phyloP scores from a whole-genome alignment of 352 stramenopile genomes.

The Phytopythium oedochilum region DNA sequence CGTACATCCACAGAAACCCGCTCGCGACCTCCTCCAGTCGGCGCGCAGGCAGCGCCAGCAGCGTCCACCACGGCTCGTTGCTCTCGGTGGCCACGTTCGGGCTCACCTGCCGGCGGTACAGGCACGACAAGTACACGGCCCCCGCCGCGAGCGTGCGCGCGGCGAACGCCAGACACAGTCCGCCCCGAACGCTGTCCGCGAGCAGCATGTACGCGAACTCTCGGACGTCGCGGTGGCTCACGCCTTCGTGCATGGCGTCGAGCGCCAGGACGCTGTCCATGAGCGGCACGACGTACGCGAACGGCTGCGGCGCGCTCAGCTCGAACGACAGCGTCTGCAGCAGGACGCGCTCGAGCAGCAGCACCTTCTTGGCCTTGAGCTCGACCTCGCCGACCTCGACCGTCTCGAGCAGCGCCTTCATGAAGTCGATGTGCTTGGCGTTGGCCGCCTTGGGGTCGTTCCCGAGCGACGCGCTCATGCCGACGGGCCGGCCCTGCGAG shows the following conservation, averaged over 20 bases:
- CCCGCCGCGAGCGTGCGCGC: conserved; percentile 44
- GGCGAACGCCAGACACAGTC: conserved; percentile 48
- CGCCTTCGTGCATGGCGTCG: conserved; percentile 48
- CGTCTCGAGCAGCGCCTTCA: conserved; percentile 51
- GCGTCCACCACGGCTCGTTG: conserved; percentile 68
- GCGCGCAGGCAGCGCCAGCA: conserved; percentile 37
- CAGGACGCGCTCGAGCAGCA: conserved; percentile 67
- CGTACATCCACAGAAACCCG: conserved; percentile 62
- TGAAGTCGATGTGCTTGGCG: conserved; percentile 58
- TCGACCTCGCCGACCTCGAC: conserved; percentile 70
- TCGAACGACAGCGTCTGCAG: conserved; percentile 76
- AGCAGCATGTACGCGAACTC: conserved; percentile 50
- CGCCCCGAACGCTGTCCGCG: conserved; percentile 53
- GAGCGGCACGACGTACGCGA: conserved; percentile 44
- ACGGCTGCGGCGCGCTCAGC: conserved; percentile 59
- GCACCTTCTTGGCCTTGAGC: conserved; percentile 47
- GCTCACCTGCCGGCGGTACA: conserved; percentile 49
- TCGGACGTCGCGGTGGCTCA: conserved; percentile 42
- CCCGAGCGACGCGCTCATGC: conserved; percentile 42
- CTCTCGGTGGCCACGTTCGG: conserved; percentile 56
- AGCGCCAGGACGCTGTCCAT: conserved; percentile 57
- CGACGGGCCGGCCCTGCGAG: conserved; percentile 30
- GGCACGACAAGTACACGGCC: conserved; percentile 65
- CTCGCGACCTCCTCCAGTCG: conserved; percentile 59
- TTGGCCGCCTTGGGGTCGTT: conserved; percentile 57